Percentiles rank a stretch among this genome's conserved stretches.
These are phyloP conservation scores for Avena sativa DNA, from an alignment of 176 grass and related monocot species.

Conservation along the genomic window DNA sequence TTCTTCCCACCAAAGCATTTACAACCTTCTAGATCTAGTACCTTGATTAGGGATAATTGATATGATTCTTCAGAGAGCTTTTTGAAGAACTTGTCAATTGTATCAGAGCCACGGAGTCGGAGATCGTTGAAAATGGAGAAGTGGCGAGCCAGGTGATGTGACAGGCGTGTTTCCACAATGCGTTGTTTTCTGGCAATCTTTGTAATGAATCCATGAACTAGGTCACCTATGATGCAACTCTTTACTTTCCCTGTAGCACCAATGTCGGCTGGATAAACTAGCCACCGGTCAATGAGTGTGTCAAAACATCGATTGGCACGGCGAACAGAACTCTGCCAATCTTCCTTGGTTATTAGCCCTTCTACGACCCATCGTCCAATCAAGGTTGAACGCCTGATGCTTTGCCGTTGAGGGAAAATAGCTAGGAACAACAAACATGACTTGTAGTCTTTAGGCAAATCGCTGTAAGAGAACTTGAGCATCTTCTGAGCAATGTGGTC, in stretches of 20 bases:
- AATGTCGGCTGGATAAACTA: constrained; percentile 1
- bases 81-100: background rate
- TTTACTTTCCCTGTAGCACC: background rate
- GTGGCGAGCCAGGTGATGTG: constrained; percentile 16
- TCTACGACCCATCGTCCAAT: constrained; percentile 7
- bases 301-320: constrained; percentile 32
- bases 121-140: constrained; percentile 22
- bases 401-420: background rate
- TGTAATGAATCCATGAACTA: constrained; percentile 23
- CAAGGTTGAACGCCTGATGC: constrained; percentile 16
- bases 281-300: background rate
- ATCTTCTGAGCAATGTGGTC: background rate
- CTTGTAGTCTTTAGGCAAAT: background rate
- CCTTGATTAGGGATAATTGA: background rate
- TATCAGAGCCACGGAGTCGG: constrained; percentile 8
- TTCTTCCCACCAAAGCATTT: background rate
- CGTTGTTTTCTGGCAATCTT: background rate
- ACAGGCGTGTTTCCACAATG: background rate
- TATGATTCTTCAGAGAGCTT: background rate
- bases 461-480: background rate
- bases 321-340: background rate
- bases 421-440: constrained; percentile 16
- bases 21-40: constrained; percentile 7
- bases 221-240: background rate
- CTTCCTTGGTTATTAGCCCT: background rate